A percentile compares a stretch with the other conserved stretches of the same genome.
These are phyloP conservation scores for Penicillium fuscoglaucum DNA, from an alignment of 2,329 filamentous ascomycete species.

Conservation along the genomic window DNA sequence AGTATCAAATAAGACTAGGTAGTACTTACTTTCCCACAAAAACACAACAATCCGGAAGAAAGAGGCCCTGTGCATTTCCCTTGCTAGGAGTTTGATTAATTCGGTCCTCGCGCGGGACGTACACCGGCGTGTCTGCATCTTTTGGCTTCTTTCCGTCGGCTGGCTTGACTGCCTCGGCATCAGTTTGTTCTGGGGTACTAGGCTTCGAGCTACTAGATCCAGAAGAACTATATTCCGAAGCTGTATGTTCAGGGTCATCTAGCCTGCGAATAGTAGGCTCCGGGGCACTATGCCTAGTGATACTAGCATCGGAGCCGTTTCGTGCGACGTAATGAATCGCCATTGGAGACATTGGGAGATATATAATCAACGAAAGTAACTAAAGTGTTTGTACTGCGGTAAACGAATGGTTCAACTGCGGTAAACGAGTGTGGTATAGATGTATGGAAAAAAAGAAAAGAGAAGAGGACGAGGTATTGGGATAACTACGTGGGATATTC, in stretches of 20 bases:
- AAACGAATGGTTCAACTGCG: not conserved
- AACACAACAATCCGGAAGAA: constrained; percentile 38
- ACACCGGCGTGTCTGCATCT: constrained; percentile 7
- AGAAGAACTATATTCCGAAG: not conserved
- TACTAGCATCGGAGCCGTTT: not conserved
- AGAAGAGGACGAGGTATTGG: not conserved
- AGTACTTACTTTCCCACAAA: constrained; percentile 43
- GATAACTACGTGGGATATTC: not conserved
- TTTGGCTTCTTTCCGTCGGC: not conserved
- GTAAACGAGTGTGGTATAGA: not conserved
- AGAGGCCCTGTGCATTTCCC: constrained; percentile 40
- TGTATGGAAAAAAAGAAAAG: not conserved
- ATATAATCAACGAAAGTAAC: not conserved
- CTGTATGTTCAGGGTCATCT: not conserved
- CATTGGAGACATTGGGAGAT: not conserved
- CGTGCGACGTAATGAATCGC: not conserved
- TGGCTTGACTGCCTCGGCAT: not conserved
- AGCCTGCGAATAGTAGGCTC: constrained; percentile 3
- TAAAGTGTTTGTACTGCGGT: not conserved
- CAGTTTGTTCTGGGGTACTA: constrained; percentile 6
- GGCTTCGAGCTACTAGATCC: not conserved
- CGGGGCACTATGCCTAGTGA: not conserved
- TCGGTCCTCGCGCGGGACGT: constrained; percentile 29
- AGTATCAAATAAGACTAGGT: not conserved
- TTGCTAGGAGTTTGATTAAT: constrained; percentile 28